A percentile compares a stretch with the other conserved stretches of the same genome.
phyloP scores from a whole-genome alignment of 257 asterid genomes.

The Apocynum venetum region DNA sequence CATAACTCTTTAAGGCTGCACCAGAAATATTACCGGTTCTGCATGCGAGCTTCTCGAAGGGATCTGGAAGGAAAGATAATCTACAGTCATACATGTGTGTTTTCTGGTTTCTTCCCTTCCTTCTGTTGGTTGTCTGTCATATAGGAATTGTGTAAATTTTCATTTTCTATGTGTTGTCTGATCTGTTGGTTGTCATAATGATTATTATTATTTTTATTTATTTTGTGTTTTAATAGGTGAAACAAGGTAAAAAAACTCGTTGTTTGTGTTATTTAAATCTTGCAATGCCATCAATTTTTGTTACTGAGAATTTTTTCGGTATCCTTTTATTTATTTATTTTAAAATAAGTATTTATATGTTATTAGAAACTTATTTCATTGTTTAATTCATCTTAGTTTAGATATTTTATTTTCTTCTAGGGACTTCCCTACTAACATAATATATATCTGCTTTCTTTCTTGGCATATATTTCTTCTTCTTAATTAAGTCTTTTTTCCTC shows the following conservation, averaged over 20 bases:
- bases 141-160: neutral
- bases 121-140: constrained; percentile 10
- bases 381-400: too few relatives aligned
- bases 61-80: neutral
- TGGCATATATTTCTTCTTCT: too few relatives aligned
- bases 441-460: too few relatives aligned
- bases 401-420: too few relatives aligned
- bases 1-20: neutral
- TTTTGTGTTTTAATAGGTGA: neutral
- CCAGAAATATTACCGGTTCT: neutral
- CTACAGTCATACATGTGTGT: neutral
- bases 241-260: neutral
- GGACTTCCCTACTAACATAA: too few relatives aligned
- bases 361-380: too few relatives aligned
- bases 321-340: neutral
- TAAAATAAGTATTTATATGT: too few relatives aligned
- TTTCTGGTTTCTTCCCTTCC: neutral
- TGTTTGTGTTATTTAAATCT: neutral
- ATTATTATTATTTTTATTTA: neutral
- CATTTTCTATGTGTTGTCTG: neutral
- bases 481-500: too few relatives aligned
- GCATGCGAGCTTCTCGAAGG: neutral
- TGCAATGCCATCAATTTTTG: neutral
- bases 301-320: neutral
- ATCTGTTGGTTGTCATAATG: neutral